Evolutionary conservation across 2,329 filamentous ascomycete species (phyloP).

Genomic region (Stemphylium vesicarium): DNA sequence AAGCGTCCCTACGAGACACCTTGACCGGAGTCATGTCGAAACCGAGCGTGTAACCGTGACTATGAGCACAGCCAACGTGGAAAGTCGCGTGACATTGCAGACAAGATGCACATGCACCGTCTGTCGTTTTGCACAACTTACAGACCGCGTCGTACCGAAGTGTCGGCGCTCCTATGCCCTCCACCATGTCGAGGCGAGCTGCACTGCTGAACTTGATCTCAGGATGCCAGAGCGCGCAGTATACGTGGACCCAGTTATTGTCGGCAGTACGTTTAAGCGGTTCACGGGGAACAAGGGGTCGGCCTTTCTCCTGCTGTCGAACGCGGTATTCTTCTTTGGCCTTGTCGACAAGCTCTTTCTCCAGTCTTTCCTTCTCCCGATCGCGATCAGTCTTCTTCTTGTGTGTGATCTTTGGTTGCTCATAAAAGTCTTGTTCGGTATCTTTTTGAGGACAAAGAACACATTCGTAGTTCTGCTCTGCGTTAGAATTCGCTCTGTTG

Average conservation of each 20-base stretch:
- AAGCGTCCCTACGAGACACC: conserved; percentile 80
- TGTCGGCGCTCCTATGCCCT: conserved; percentile 76
- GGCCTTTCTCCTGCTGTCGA: conserved; percentile 81
- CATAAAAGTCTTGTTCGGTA: conserved; percentile 83
- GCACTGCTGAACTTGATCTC: conserved; percentile 93
- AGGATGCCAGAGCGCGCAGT: conserved; percentile 88
- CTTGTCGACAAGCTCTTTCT: conserved; percentile 81
- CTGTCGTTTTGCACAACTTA: conserved; percentile 77
- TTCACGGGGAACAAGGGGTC: conserved; percentile 83
- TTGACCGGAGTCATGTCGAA: conserved; percentile 93
- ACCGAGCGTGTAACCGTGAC: conserved; percentile 80
- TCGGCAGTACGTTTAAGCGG: conserved; percentile 91
- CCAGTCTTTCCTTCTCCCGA: conserved; percentile 82
- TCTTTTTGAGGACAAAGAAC: conserved; percentile 85
- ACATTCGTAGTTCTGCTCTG: conserved; percentile 79
- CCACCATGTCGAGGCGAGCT: conserved; percentile 79
- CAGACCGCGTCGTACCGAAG: conserved; percentile 83
- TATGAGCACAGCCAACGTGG: conserved; percentile 89
- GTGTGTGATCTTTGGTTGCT: conserved; percentile 76
- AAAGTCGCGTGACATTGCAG: conserved; percentile 74
- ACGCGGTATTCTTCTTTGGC: conserved; percentile 82
- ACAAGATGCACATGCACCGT: conserved; percentile 84
- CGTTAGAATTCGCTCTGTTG: conserved; percentile 21
- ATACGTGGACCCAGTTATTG: conserved; percentile 98
- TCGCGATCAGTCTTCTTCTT: conserved; percentile 95